Conservation (phyloP, 768 basidiomycete species). For the Russula foetens region DNA sequence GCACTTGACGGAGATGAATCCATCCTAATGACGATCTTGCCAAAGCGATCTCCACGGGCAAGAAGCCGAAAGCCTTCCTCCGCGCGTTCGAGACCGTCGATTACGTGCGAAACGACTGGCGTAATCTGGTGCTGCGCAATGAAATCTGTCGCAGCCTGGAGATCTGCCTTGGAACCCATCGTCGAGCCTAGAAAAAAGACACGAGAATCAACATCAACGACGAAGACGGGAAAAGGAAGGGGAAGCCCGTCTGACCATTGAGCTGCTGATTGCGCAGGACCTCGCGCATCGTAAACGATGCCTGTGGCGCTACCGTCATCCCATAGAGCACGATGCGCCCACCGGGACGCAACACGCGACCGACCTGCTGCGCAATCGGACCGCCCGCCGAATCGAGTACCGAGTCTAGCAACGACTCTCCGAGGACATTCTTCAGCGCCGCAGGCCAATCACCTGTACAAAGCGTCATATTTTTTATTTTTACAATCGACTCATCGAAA, state of each 20-base stretch:
- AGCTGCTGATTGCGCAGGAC: constrained; percentile 69
- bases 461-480: too few relatives aligned
- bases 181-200: constrained; percentile 49
- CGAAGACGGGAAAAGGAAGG: background rate
- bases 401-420: constrained; percentile 26
- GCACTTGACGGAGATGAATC: background rate
- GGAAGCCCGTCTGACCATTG: constrained; percentile 43
- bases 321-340: constrained; percentile 33
- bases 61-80: constrained; percentile 68
- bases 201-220: background rate
- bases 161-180: constrained; percentile 75
- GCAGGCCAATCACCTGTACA: constrained; percentile 29
- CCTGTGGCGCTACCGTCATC: constrained; percentile 46
- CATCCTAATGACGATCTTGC: constrained; percentile 63
- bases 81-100: constrained; percentile 56
- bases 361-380: constrained; percentile 30
- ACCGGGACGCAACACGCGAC: constrained; percentile 30
- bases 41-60: constrained; percentile 59
- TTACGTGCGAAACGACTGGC: constrained; percentile 60
- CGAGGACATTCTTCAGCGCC: constrained; percentile 28
- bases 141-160: constrained; percentile 65
- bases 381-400: constrained; percentile 44
- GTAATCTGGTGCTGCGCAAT: constrained; percentile 55
- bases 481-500: too few relatives aligned
- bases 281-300: constrained; percentile 69